These are phyloP conservation scores for Tillandsia fasciculata DNA, from an alignment of 176 grass and related monocot genomes.

Conservation along the genomic window DNA sequence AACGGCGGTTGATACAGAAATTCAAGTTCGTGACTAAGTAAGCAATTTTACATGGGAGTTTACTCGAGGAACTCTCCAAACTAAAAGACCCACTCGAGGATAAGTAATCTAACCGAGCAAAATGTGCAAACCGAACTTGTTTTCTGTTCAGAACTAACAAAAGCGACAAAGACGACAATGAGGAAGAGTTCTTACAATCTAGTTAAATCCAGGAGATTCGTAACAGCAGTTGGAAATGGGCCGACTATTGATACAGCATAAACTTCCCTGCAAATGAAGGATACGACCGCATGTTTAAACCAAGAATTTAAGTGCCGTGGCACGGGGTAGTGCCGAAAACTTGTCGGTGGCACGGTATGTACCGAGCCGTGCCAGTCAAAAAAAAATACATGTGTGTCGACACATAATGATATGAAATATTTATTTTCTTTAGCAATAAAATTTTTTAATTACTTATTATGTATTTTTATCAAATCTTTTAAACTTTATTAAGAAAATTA, in stretches of 20 bases:
- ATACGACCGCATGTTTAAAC: background rate
- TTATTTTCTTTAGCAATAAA: no score
- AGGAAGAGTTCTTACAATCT: conserved; percentile 60
- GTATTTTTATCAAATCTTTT: no score
- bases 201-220: conserved; percentile 89
- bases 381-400: no score
- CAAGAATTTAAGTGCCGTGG: no score
- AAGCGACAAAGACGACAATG: conserved; percentile 3
- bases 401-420: no score
- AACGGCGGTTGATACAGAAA: background rate
- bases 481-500: no score
- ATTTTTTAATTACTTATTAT: no score
- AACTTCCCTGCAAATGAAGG: conserved; percentile 73
- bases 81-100: background rate
- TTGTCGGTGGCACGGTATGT: no score
- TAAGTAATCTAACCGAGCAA: background rate
- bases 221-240: conserved; percentile 88
- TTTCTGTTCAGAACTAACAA: background rate
- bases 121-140: background rate
- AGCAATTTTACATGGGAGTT: background rate
- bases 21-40: background rate
- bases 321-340: no score
- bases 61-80: background rate
- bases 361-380: no score
- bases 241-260: conserved; percentile 97